Evolutionary conservation across 371 early-diverging fungal species (phyloP).

Genomic region (Circinella umbellata): DNA sequence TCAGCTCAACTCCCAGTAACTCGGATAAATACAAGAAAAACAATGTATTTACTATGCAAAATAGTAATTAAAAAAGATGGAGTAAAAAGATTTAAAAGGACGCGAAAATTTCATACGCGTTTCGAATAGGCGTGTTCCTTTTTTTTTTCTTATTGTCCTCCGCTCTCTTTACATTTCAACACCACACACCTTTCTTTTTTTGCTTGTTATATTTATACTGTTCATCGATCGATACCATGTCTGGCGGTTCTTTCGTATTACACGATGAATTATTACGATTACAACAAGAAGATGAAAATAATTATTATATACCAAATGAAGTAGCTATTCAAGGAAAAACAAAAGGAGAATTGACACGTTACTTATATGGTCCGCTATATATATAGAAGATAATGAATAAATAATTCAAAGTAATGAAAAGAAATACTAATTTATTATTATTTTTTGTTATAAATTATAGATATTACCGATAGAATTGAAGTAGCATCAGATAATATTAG

Average conservation of each 20-base stretch:
- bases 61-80: too few species aligned
- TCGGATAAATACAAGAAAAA: too few species aligned
- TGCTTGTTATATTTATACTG: neutral
- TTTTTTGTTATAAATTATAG: constrained; percentile 29
- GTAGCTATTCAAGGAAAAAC: constrained; percentile 62
- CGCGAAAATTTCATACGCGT: too few species aligned
- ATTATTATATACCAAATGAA: constrained; percentile 62
- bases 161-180: neutral
- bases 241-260: constrained; percentile 49
- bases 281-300: constrained; percentile 61
- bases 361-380: constrained; percentile 47
- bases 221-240: constrained; percentile 10
- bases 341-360: constrained; percentile 55
- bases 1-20: too few species aligned
- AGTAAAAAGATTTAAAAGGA: too few species aligned
- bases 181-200: neutral
- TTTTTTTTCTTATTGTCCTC: constrained; percentile 4
- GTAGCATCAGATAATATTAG: constrained; percentile 62
- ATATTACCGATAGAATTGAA: constrained; percentile 66
- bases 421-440: too few species aligned
- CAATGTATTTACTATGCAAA: too few species aligned
- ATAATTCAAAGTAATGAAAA: too few species aligned
- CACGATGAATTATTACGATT: constrained; percentile 76
- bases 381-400: too few species aligned
- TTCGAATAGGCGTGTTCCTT: too few species aligned